Conservation (phyloP, 257 asterid genomes). For the Jacaranda copaia region DNA sequence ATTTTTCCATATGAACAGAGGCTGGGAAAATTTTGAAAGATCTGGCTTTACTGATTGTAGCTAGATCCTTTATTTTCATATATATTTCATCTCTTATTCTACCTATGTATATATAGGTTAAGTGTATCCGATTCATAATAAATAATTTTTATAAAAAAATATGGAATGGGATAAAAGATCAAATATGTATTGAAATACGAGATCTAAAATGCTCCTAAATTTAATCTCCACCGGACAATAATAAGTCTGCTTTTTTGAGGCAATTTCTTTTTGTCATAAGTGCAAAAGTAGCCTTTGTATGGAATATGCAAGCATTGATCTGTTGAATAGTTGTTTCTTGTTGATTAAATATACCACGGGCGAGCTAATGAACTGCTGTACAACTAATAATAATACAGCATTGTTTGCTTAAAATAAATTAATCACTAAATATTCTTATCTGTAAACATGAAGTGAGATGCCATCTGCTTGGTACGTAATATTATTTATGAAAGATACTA, state of each 20-base stretch:
- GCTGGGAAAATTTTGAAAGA: constrained; percentile 3
- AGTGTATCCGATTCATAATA: too few species aligned
- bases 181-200: too few species aligned
- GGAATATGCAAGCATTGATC: background rate
- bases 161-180: too few species aligned
- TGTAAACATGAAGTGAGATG: background rate
- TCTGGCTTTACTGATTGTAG: background rate
- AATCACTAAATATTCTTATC: background rate
- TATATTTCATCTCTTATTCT: too few species aligned
- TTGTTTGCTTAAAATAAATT: background rate
- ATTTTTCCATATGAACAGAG: constrained; percentile 23
- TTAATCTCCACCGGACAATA: constrained; percentile 28
- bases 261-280: constrained; percentile 30
- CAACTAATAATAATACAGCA: background rate
- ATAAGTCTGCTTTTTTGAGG: constrained; percentile 8
- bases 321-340: background rate
- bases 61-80: too few species aligned
- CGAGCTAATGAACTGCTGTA: constrained; percentile 15
- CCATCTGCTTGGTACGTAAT: background rate
- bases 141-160: too few species aligned
- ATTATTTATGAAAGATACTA: background rate
- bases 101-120: too few species aligned
- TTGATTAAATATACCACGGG: constrained; percentile 2
- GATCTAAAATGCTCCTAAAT: background rate
- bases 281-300: constrained; percentile 32